phyloP scores from a whole-genome alignment of 148 eudicot genomes.

The Camellia sinensis region DNA sequence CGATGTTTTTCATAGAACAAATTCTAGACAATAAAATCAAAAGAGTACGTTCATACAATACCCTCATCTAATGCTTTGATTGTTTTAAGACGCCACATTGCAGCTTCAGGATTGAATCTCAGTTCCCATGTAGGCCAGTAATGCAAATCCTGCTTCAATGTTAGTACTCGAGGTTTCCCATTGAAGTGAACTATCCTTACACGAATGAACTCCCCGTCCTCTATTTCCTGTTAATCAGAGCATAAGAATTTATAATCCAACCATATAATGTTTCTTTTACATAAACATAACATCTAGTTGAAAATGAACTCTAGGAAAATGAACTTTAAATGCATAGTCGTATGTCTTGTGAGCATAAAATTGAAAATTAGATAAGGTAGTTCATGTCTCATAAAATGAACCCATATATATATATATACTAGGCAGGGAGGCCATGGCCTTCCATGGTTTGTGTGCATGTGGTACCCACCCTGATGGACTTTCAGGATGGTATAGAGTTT shows the following conservation, averaged over 20 bases:
- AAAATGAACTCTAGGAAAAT: not conserved
- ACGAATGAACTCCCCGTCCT: slow-evolving; percentile 74
- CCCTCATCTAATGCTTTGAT: slow-evolving; percentile 50
- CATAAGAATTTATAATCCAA: not conserved
- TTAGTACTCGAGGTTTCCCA: slow-evolving; percentile 86
- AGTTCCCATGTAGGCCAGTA: slow-evolving; percentile 99
- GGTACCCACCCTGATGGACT: too few species aligned
- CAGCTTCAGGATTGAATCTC: slow-evolving; percentile 69
- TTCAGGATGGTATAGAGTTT: too few species aligned
- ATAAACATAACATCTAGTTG: not conserved
- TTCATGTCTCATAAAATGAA: too few species aligned
- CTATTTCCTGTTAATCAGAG: slow-evolving; percentile 49
- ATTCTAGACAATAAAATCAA: not conserved
- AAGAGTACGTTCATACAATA: slow-evolving; percentile 25
- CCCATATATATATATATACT: too few species aligned
- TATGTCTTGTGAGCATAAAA: not conserved
- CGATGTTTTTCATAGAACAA: not conserved
- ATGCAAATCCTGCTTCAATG: slow-evolving; percentile 92
- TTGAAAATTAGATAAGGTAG: too few species aligned
- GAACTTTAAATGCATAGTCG: not conserved
- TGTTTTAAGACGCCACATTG: slow-evolving; percentile 61
- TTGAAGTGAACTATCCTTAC: slow-evolving; percentile 77
- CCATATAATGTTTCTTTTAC: not conserved
- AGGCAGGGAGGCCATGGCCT: too few species aligned
- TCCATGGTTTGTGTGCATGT: too few species aligned